Evolutionary conservation across 768 basidiomycete genomes (phyloP).

Genomic region (Boletus sensibilis): DNA sequence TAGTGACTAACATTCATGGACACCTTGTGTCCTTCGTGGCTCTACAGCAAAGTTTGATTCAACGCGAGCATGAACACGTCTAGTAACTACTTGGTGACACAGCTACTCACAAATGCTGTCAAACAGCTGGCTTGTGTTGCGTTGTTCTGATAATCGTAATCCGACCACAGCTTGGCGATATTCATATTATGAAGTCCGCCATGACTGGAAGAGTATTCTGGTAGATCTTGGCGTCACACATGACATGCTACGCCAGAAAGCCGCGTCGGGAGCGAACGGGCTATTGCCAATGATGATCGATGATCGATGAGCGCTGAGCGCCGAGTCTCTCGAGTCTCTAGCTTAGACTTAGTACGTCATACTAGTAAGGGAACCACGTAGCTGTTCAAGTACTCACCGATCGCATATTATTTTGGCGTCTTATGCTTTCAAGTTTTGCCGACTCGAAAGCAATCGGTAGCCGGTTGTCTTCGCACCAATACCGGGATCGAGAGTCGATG

Average conservation of each 20-base stretch:
- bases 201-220: neutral
- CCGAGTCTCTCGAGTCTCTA: neutral
- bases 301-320: neutral
- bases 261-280: too few relatives aligned
- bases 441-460: neutral
- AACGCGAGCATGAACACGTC: neutral
- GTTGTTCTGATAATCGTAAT: neutral
- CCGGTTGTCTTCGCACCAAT: neutral
- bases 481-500: neutral
- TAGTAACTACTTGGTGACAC: neutral
- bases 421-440: neutral
- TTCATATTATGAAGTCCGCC: neutral
- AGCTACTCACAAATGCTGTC: constrained; percentile 7
- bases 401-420: neutral
- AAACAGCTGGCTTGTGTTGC: neutral
- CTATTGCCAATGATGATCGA: neutral
- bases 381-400: neutral
- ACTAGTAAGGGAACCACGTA: neutral
- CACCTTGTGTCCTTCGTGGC: neutral
- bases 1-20: neutral
- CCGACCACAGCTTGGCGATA: constrained; percentile 13
- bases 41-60: neutral
- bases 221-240: neutral
- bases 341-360: neutral
- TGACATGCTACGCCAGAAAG: neutral